Conservation (phyloP, 192 early-diverging fungal genomes). For the Rhizoclosmatium sp. region DNA sequence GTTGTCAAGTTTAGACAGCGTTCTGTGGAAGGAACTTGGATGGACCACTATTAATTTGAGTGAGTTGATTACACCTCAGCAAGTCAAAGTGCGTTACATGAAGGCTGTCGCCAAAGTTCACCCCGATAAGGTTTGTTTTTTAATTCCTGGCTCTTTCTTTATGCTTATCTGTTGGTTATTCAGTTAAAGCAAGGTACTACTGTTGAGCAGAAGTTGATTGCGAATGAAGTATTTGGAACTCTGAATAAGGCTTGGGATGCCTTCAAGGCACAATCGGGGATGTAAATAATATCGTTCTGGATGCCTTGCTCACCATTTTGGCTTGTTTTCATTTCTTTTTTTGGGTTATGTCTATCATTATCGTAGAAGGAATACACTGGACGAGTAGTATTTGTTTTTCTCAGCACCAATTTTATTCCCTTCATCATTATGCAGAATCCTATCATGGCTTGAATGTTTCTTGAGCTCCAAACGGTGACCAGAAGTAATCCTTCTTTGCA, state of each 20-base stretch:
- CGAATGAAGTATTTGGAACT: constrained; percentile 83
- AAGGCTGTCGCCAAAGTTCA: constrained; percentile 90
- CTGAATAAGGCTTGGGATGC: constrained; percentile 96
- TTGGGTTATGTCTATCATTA: no score
- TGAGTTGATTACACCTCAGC: constrained; percentile 82
- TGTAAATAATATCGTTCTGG: not conserved
- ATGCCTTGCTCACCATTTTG: not conserved
- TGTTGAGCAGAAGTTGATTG: constrained; percentile 87
- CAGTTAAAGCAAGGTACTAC: constrained; percentile 63
- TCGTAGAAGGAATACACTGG: no score
- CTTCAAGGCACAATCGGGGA: constrained; percentile 69
- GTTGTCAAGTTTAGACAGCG: constrained; percentile 76
- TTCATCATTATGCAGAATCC: not conserved
- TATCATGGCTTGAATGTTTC: constrained; percentile 48
- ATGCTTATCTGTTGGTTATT: constrained; percentile 1
- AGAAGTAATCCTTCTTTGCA: not conserved
- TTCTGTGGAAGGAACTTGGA: constrained; percentile 78
- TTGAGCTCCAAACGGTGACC: constrained; percentile 51
- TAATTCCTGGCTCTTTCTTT: constrained; percentile 36
- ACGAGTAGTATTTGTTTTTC: no score
- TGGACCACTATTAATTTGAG: constrained; percentile 82
- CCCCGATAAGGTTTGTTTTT: constrained; percentile 81
- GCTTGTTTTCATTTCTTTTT: not conserved
- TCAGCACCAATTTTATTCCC: not conserved
- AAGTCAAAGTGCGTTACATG: constrained; percentile 94